Evolutionary conservation across 164 flowering plant genomes (phyloP), one percentile per base, ranked within the genome.

Genomic region (Chimonanthus praecox): DNA sequence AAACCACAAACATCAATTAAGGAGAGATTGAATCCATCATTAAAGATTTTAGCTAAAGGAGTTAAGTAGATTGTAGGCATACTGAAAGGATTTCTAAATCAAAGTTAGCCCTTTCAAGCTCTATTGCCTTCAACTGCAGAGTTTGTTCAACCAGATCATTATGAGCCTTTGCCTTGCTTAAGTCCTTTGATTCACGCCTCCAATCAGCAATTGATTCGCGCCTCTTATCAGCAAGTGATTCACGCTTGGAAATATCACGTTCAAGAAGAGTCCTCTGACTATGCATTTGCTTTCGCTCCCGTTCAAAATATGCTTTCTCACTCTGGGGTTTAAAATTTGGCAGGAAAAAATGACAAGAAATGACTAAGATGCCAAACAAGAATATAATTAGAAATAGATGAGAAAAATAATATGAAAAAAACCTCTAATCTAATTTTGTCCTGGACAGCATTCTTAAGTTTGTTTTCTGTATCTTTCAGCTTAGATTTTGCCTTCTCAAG

Each of bases 381-480:
- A 71, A 71, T 45, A 54, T 20, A 6, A 58, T 13, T 20, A 7
- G 3, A 44, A 2, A 58, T 43, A 43, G 16, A 44, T 67, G 50
- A 7, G 68, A 43, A n/a, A 47, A 61, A 15, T 47, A 11, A 18
- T 58, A 6, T 33, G 33, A 33, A 64, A 4, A 54, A 77, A 49
- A 93, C 99, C 99, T 92, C 98, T 54, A 95, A 88, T 81, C 88
- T 95, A 72, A 92, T 90, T 78, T 90, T 92, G 77, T 95, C 98
- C 74, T 95, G 98, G 69, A 95, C 79, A 49, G 80, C 80, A 82
- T 84, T 95, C 85, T 84, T 92, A 21, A 95, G 92, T 83, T 91
- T 95, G 75, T 65, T 84, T 71, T 92, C 99, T 5, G 91, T 85
- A 62, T 95, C 98, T 78, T 88, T 92, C 77, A 93, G 78, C 82